Base-by-base conservation (phyloP, 2,329 filamentous ascomycete genomes). In the Fusarium sulawesiense region DNA sequence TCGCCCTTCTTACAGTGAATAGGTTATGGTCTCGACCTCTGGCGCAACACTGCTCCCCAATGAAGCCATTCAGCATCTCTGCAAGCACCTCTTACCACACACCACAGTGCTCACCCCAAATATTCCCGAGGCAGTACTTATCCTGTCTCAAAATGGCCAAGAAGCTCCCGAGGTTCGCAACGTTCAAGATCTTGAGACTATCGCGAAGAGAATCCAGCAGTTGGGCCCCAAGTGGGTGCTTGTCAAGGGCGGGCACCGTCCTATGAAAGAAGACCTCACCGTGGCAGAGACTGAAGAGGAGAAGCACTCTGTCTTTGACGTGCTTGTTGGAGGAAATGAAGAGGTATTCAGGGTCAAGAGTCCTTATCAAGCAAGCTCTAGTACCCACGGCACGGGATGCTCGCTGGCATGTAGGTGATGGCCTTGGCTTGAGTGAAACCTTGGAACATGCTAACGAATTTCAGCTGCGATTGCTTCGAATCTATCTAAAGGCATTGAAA, bases 311-410 rank as follows among this genome's bases (percentile, higher is more conserved):
- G 89, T 98, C 2, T 85, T 97, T 29, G 93, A 98, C 76, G 85
- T 98, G 6, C 85, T 97, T 7, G 88, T 89, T 45, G 92, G 93
- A 9, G 80, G 79, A 0, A 85, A 85, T 1, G 83, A 82, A 0
- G 79, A 86, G n/a, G 78, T 86, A 0, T 83, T 88, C 2, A 82
- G 89, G 41, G 86, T 97, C 50, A 86, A 94, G 78, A 92, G 89
- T 41, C 84, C 85, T 7, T 98, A 92, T 76, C 85, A 93, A 67
- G 81, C 85, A 12, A 93, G 91, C 11, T 91, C 85, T 64, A 95
- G 95, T 76, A 98, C 95, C 0, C 96, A 99, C 76, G 96, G 96
- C 1, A 98, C 96, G 0, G 96, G 96, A 6, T 99, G 96, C 77
- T 97, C 94, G 12, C 86, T 98, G 64, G 96, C 96, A 42, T 97